Conservation (phyloP, 2,329 filamentous ascomycete species). For the Epichloe sp. region DNA sequence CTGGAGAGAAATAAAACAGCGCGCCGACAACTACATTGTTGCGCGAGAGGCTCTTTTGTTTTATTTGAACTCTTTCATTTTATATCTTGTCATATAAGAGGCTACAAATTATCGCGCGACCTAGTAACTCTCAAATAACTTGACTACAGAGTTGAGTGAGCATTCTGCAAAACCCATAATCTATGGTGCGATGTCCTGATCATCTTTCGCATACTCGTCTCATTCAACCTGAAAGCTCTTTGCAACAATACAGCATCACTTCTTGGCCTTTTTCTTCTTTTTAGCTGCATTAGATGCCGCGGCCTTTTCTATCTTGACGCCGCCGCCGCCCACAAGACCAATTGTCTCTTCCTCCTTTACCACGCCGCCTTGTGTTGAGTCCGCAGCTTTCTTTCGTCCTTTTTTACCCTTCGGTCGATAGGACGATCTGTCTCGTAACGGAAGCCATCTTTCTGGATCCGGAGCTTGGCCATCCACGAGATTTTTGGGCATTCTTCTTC, state of each 20-base stretch:
- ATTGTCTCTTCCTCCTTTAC: slow-evolving; percentile 61
- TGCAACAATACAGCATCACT: slow-evolving; percentile 18
- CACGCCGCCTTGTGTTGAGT: slow-evolving; percentile 73
- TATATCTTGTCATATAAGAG: neutral
- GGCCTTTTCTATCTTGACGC: slow-evolving; percentile 52
- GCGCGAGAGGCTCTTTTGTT: neutral
- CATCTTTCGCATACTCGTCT: neutral
- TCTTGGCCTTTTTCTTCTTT: slow-evolving; percentile 42
- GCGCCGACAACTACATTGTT: neutral
- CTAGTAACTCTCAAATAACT: neutral
- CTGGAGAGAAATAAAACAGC: neutral
- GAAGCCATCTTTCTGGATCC: slow-evolving; percentile 88
- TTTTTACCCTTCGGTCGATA: slow-evolving; percentile 84
- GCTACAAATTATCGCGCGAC: too few species aligned
- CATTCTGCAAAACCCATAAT: too few species aligned
- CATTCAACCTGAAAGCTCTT: neutral
- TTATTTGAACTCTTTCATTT: neutral
- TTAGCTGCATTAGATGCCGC: slow-evolving; percentile 25
- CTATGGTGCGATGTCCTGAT: neutral
- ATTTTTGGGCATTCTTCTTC: slow-evolving; percentile 55
- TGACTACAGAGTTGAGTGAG: neutral
- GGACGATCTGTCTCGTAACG: slow-evolving; percentile 73
- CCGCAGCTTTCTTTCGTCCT: slow-evolving; percentile 68
- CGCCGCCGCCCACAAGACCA: slow-evolving; percentile 49
- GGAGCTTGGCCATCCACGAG: slow-evolving; percentile 66